Conservation (phyloP, 805 yeast genomes). For the Candida tibetensis region DNA sequence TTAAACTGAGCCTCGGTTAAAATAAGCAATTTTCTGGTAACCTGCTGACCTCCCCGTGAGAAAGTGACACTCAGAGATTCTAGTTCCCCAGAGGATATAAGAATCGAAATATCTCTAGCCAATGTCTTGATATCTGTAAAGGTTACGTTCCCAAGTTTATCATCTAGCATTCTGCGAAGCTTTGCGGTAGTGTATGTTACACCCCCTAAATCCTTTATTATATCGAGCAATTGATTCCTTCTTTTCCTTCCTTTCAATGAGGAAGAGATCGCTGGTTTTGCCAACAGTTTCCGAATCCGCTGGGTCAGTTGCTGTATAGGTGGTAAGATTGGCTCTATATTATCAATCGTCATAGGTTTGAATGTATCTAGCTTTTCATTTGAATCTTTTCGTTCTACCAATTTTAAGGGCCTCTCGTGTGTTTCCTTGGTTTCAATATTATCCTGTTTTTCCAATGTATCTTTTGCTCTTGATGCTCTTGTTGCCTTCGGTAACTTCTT, state of each 20-base stretch:
- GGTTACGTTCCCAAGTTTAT: conserved; percentile 24
- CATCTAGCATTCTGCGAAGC: conserved; percentile 33
- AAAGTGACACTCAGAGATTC: conserved; percentile 24
- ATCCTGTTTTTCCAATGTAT: neutral
- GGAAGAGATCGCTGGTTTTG: conserved; percentile 1
- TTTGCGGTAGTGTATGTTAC: conserved; percentile 33
- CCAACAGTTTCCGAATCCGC: conserved; percentile 1
- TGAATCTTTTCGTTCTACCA: neutral
- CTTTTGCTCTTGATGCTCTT: neutral
- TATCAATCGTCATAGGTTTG: conserved; percentile 6
- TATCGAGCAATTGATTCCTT: conserved; percentile 25
- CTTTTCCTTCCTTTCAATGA: conserved; percentile 31
- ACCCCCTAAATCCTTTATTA: conserved; percentile 38
- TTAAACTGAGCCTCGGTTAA: conserved; percentile 23
- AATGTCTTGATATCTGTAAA: conserved; percentile 39
- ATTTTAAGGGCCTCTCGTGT: neutral
- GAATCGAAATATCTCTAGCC: conserved; percentile 33
- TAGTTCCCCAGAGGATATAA: conserved; percentile 21
- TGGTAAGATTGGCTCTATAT: conserved; percentile 12
- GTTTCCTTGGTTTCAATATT: neutral
- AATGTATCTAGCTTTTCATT: neutral
- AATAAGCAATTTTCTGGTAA: conserved; percentile 32
- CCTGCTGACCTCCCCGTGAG: conserved; percentile 24
- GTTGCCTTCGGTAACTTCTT: conserved; percentile 2
- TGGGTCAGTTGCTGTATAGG: conserved; percentile 4